Conservation (phyloP, 805 yeast species). For the Ogataea populi-albae region DNA sequence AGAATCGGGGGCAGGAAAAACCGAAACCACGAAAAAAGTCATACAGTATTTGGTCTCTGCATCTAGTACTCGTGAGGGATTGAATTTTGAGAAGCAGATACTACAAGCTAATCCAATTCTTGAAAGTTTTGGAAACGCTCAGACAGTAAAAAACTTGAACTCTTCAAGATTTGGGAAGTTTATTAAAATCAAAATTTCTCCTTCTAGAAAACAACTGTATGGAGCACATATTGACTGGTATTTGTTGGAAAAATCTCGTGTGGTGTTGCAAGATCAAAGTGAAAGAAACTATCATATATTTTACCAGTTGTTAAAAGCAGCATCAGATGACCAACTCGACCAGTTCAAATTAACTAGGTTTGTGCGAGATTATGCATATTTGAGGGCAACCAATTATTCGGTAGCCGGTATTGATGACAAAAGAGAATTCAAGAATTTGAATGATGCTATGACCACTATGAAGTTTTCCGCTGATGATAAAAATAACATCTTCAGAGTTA, state of each 20-base stretch:
- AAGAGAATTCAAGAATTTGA: slow-evolving; percentile 59
- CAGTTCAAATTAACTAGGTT: slow-evolving; percentile 42
- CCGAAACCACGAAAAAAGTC: slow-evolving; percentile 94
- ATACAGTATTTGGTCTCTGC: slow-evolving; percentile 87
- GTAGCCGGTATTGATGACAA: slow-evolving; percentile 78
- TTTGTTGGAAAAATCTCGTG: slow-evolving; percentile 88
- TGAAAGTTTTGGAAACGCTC: slow-evolving; percentile 96
- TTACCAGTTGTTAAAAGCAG: slow-evolving; percentile 79
- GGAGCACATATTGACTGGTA: slow-evolving; percentile 97
- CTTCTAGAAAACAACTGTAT: slow-evolving; percentile 54
- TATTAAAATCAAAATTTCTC: slow-evolving; percentile 75
- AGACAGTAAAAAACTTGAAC: slow-evolving; percentile 88
- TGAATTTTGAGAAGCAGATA: slow-evolving; percentile 72
- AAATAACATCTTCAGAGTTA: slow-evolving; percentile 55
- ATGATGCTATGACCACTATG: slow-evolving; percentile 68
- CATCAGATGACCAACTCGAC: slow-evolving; percentile 46
- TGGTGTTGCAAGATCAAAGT: slow-evolving; percentile 63
- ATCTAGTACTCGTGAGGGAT: slow-evolving; percentile 36
- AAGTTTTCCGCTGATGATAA: slow-evolving; percentile 60
- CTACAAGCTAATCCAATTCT: slow-evolving; percentile 92
- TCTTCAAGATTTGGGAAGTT: slow-evolving; percentile 97
- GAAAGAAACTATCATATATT: slow-evolving; percentile 95
- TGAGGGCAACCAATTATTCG: slow-evolving; percentile 50
- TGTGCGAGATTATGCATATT: slow-evolving; percentile 51
- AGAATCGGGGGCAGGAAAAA: slow-evolving; percentile 98